Evolutionary conservation across 768 basidiomycete genomes (phyloP), one percentile per base, ranked within the genome.

Genomic region (Rhodotorula taiwanensis): DNA sequence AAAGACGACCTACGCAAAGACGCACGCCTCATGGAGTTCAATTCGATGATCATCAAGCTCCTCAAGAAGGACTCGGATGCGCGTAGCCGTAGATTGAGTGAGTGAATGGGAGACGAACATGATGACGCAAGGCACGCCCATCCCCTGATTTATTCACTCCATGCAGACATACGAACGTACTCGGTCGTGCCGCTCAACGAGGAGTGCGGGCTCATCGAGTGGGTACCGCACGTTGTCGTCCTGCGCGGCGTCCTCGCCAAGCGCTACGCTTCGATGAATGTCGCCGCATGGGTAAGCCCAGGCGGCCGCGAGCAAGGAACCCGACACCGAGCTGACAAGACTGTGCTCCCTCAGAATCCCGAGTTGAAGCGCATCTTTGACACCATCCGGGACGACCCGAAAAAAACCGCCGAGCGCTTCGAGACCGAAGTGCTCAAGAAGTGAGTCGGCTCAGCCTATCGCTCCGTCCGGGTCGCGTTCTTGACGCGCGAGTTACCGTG

Each of bases 161-260:
- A 20, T 18, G 6, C 64, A 93, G 94, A 87, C 74, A 90, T 99
- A 61, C 84, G 94, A 30, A 98, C 95, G 4, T 99, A 98, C 72
- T 89, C 91, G n/a, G 91, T 98, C n/a, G 86, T 95, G 31, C 89
- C 93, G 9, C 80, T 99, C 66, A 97, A 95, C 73, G 94, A 98
- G 70, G 91, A 94, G 69, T 97, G 93, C 72, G 95, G 95, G 0
- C 84, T 98, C 52, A 90, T 98, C 59, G 90, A 99, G 83, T 99
- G 95, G 95, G 95, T 99, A 5, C 88, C 87, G 1, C 87, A 98
- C 74, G 95, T 93, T 2, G 80, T 83, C 31, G 87, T 90, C 1
- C 76, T 97, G 42, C 85, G 94, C 33, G 81, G 82, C 1, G 81
- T 97, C 48, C 78, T 97, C 20, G 68, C 81, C 55, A 84, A 84